A percentile compares a stretch with the other conserved stretches of the same genome.
Conservation (phyloP, 1,284 basidiomycete species). For the Afroboletus lepidellus region DNA sequence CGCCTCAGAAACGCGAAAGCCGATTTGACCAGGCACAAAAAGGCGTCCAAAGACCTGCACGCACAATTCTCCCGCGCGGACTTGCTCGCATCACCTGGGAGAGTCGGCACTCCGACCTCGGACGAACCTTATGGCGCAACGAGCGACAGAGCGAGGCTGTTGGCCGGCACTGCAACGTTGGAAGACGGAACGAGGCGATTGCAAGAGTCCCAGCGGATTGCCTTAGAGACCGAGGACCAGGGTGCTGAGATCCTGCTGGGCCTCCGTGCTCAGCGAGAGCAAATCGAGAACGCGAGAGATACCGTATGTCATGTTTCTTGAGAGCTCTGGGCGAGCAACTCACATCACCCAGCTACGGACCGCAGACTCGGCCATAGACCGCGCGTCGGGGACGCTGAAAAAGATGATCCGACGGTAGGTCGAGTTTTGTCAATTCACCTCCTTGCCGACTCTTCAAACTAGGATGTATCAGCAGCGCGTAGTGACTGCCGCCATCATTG, state of each 20-base stretch:
- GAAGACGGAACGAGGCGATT: slow-evolving; percentile 81
- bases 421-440: slow-evolving; percentile 1
- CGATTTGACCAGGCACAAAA: slow-evolving; percentile 76
- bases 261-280: slow-evolving; percentile 87
- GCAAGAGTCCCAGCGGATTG: slow-evolving; percentile 89
- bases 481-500: slow-evolving; percentile 67
- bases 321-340: slow-evolving; percentile 2
- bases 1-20: slow-evolving; percentile 73
- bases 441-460: slow-evolving; percentile 26
- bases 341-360: slow-evolving; percentile 50
- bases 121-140: slow-evolving; percentile 76
- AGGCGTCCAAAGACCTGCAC: slow-evolving; percentile 66
- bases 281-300: slow-evolving; percentile 92
- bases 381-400: slow-evolving; percentile 71
- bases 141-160: slow-evolving; percentile 74
- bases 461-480: slow-evolving; percentile 84
- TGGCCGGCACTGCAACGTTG: slow-evolving; percentile 72
- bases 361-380: slow-evolving; percentile 71
- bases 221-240: slow-evolving; percentile 94
- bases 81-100: slow-evolving; percentile 51
- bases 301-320: slow-evolving; percentile 53
- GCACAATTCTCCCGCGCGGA: slow-evolving; percentile 58
- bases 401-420: slow-evolving; percentile 75
- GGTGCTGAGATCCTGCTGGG: slow-evolving; percentile 91
- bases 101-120: slow-evolving; percentile 50